Conservation (phyloP, 768 basidiomycete genomes). For the Brasilioporus rufonigricans region DNA sequence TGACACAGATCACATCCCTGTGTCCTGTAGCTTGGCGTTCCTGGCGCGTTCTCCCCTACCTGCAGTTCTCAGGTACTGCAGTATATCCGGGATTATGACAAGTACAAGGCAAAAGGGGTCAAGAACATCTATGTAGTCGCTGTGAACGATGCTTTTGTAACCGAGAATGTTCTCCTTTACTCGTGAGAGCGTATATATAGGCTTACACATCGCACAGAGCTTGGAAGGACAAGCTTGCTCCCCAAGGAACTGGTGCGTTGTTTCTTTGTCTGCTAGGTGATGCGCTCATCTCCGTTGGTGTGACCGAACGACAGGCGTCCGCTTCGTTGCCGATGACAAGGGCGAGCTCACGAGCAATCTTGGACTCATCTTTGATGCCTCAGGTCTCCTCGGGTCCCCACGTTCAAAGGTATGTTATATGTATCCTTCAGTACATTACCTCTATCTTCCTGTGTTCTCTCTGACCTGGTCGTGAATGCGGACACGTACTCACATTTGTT, state of each 20-base stretch:
- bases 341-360: slow-evolving; percentile 52
- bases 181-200: slow-evolving; percentile 2
- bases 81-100: slow-evolving; percentile 63
- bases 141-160: slow-evolving; percentile 80
- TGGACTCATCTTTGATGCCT: slow-evolving; percentile 63
- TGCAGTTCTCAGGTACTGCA: slow-evolving; percentile 63
- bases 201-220: slow-evolving; percentile 41
- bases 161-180: slow-evolving; percentile 33
- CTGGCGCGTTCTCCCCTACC: slow-evolving; percentile 73
- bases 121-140: slow-evolving; percentile 67
- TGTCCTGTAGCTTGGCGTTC: slow-evolving; percentile 58
- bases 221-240: slow-evolving; percentile 63
- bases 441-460: neutral
- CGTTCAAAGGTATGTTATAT: slow-evolving; percentile 56
- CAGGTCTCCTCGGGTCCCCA: slow-evolving; percentile 58
- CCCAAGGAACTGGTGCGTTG: slow-evolving; percentile 50
- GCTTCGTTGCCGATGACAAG: slow-evolving; percentile 69
- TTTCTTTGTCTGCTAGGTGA: neutral
- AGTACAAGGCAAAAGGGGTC: slow-evolving; percentile 77
- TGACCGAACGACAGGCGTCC: slow-evolving; percentile 39
- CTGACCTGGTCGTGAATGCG: neutral
- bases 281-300: neutral
- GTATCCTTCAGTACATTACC: neutral
- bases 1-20: neutral
- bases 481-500: neutral